phyloP scores from a whole-genome alignment of 306 rosid genomes.

The Glycine tomentella region DNA sequence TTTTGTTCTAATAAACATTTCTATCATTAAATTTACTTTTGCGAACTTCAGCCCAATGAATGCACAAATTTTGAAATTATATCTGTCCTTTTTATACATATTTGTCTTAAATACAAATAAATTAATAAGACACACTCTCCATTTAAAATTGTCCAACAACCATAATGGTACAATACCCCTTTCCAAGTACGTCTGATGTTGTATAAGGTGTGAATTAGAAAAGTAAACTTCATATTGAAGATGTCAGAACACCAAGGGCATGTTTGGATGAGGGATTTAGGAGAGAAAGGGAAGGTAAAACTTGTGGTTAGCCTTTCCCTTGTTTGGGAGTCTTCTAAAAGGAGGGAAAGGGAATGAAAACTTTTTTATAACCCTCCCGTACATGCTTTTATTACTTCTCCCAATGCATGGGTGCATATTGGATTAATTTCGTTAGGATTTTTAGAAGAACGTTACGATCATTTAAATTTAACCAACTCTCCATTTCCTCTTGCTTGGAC shows the following conservation, averaged over 20 bases:
- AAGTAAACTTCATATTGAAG: constrained; percentile 18
- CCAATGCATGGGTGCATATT: neutral
- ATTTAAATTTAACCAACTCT: neutral
- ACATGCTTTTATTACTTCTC: neutral
- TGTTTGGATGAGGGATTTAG: neutral
- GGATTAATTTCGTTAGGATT: too few relatives aligned
- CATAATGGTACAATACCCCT: constrained; percentile 16
- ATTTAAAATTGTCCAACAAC: constrained; percentile 27
- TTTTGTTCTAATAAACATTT: neutral
- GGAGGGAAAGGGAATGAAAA: neutral
- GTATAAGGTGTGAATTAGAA: constrained; percentile 11
- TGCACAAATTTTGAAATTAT: constrained; percentile 20
- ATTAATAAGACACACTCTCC: constrained; percentile 2
- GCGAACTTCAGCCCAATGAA: constrained; percentile 40
- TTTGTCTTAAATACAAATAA: constrained; percentile 31
- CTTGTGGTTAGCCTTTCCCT: neutral
- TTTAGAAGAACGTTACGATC: neutral
- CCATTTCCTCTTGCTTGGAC: neutral
- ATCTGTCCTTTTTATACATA: constrained; percentile 1
- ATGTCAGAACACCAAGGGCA: neutral
- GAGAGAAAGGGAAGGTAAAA: neutral
- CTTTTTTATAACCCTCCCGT: neutral
- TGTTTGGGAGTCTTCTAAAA: constrained; percentile 3
- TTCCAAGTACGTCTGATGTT: constrained; percentile 23
- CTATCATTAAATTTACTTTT: neutral